Base-by-base conservation (phyloP, 257 asterid species). In the Nicotiana noctiflora region DNA sequence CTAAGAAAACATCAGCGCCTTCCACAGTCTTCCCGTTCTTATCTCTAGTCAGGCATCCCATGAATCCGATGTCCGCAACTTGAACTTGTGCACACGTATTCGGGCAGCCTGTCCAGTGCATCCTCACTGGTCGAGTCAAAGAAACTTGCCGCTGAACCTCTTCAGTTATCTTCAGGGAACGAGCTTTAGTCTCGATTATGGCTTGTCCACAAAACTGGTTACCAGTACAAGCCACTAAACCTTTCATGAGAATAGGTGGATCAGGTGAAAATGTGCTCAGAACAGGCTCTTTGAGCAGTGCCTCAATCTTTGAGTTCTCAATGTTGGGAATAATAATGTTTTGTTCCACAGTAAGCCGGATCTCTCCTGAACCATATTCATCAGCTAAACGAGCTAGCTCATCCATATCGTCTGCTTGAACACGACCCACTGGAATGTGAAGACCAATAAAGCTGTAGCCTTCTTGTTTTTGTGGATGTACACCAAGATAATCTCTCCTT, bases 71-170 rank as follows among this genome's bases (percentile, higher is more conserved):
- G 80, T 95, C 99, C 0, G 98, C 98, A 64, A 95, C 98, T 79
- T 95, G 99, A 32, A 95, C 99, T 40, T 93, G 99, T 81, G 88
- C 99, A 79, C 99, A 95, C 0, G 90, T 63, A 84, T 95, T 95
- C 0, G 99, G 97, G 89, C 99, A 95, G 2, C 98, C 99, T 8
- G 99, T 94, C 98, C 98, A 95, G 56, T 95, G 99, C 97, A 95
- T 95, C 89, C 99, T 87, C 40, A 95, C 95, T 11, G 99, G 94
- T 84, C 40, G 83, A 0, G 87, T 84, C 14, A 93, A 88, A 0
- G 93, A 89, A 4, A 95, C 99, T 52, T 75, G 93, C 83, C 91
- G 85, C 62, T 88, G 82, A 52, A 95, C 97, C 81, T 90, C 97
- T 88, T 93, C 93, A 1, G 98, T 92, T 81, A 93, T 91, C 89